Base-by-base conservation (phyloP, 192 early-diverging fungal genomes). In the Umbelopsis ramanniana region DNA sequence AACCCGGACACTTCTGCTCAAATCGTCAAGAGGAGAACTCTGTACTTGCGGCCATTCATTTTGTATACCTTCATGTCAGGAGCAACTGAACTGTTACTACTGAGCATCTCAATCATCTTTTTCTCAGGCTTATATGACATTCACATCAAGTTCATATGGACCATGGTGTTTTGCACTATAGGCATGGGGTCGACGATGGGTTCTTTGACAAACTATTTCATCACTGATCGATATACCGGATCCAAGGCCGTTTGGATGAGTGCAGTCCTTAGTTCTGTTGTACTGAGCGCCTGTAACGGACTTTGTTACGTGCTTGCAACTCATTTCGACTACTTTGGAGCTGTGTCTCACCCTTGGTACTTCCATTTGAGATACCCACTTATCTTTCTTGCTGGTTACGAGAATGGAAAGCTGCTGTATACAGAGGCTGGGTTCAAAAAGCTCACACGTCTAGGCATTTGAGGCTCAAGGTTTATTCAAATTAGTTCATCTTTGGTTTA, bases 241-340 rank as follows among this genome's bases (percentile, higher is more conserved):
- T 29, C 22, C 8, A 24, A 23, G 8, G 69, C 50, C n/a, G 24
- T 70, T 12, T 48, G 43, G 43, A 48, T 70, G 0, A 48, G 45
- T 52, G 47, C 52, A 14, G 10, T 70, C 35, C 47, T 70, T 21
- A 46, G 47, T 23, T 70, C 47, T 6, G 43, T 14, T 15, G 69
- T 70, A 10, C 21, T 70, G 29, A 48, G 69, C 47, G 47, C 69
- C n/a, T 70, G 69, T 33, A 70, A 70, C 22, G 52, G 33, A 21
- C 9, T 70, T 33, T 70, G 69, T 26, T 70, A 22, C 11, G 52
- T 48, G 8, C 69, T 70, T n/a, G 69, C 43, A 14, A 46, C 26
- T 70, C 69, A 70, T 12, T 70, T 54, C 8, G 66, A 70, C 11
- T 70, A 50, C 23, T 70, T 70, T 70, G 69, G 69, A n/a, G 43